A percentile compares a stretch with the other conserved stretches of the same genome.
These are phyloP conservation scores for Globisporangium emineosum DNA, from an alignment of 352 stramenopile genomes.

Conservation along the genomic window DNA sequence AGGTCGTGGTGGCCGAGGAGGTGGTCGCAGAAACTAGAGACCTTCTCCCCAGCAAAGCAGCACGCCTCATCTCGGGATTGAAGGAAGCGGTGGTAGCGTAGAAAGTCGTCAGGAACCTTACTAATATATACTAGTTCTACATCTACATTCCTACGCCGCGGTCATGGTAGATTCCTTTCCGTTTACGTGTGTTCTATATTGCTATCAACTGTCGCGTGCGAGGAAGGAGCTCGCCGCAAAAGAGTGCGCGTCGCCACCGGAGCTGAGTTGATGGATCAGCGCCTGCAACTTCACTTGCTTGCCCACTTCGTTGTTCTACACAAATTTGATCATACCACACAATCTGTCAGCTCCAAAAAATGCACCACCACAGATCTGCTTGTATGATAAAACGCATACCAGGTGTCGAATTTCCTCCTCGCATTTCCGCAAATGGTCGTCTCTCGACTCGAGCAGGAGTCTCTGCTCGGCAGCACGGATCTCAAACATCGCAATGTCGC, in stretches of 20 bases:
- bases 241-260: slow-evolving; percentile 47
- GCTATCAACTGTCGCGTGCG: slow-evolving; percentile 43
- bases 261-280: slow-evolving; percentile 83
- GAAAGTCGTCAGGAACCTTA: slow-evolving; percentile 15
- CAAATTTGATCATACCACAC: neutral
- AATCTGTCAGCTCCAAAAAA: neutral
- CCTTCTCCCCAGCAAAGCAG: slow-evolving; percentile 7
- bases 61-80: neutral
- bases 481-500: slow-evolving; percentile 58
- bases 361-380: neutral
- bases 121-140: slow-evolving; percentile 30
- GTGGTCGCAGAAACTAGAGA: slow-evolving; percentile 23
- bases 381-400: slow-evolving; percentile 28
- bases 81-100: slow-evolving; percentile 6
- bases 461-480: slow-evolving; percentile 59
- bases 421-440: slow-evolving; percentile 57
- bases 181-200: neutral
- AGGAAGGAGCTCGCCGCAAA: slow-evolving; percentile 50
- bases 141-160: neutral
- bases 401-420: slow-evolving; percentile 71
- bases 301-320: slow-evolving; percentile 66
- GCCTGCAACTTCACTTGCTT: slow-evolving; percentile 82
- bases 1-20: slow-evolving; percentile 28
- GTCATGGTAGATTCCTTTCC: neutral
- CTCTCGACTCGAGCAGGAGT: slow-evolving; percentile 51